A percentile compares a stretch with the other conserved stretches of the same genome.
Evolutionary conservation across 257 asterid genomes (phyloP).

Genomic region (Nicotiana benthamiana): DNA sequence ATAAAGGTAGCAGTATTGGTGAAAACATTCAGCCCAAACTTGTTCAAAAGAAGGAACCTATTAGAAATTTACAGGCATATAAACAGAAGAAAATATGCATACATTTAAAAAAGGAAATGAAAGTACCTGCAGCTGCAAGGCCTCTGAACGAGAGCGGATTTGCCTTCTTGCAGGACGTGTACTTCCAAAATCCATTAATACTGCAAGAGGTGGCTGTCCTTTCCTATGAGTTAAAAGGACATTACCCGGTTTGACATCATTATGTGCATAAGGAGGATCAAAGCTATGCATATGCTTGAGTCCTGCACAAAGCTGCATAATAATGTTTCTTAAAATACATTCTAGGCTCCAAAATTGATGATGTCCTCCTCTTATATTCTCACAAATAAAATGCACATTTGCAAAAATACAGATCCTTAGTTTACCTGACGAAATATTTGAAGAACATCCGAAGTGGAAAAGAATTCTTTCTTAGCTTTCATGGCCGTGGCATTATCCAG

Average conservation of each 20-base stretch:
- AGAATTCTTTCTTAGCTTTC: conserved; percentile 82
- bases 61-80: not conserved
- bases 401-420: not conserved
- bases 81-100: not conserved
- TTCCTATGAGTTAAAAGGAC: conserved; percentile 79
- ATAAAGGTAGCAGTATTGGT: conserved; percentile 5
- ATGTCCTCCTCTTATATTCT: not conserved
- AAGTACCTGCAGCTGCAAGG: conserved; percentile 84
- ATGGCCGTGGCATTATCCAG: conserved; percentile 59
- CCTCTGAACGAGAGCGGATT: conserved; percentile 86
- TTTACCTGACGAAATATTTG: conserved; percentile 87
- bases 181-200: conserved; percentile 97
- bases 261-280: conserved; percentile 95
- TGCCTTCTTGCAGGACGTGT: conserved; percentile 91
- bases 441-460: conserved; percentile 85
- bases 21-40: not conserved
- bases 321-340: conserved; percentile 10
- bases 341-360: conserved; percentile 12
- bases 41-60: conserved; percentile 8
- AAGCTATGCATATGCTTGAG: conserved; percentile 89
- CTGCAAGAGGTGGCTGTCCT: conserved; percentile 79
- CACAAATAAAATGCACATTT: not conserved
- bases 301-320: conserved; percentile 97
- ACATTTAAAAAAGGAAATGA: not conserved
- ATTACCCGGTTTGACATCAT: conserved; percentile 94